Evolutionary conservation across 176 grass and related monocot genomes (phyloP), one percentile per base, ranked within the genome.

Genomic region (Eremochloa ophiuroides): DNA sequence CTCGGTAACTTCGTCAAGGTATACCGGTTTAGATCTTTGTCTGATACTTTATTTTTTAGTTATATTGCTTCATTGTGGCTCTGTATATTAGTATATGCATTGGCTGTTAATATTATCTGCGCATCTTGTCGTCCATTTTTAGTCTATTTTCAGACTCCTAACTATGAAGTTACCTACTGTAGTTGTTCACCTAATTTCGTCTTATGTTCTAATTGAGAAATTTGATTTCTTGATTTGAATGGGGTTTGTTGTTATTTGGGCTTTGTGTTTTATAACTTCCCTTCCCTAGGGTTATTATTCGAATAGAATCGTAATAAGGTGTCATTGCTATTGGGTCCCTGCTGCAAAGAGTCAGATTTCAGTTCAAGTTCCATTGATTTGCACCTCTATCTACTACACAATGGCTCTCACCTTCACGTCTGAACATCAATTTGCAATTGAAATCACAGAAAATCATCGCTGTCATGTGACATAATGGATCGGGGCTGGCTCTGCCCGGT

Each of bases 1-100:
- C 89, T 94, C 10, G 92, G 92, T n/a, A 94, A 94, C 89, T 94
- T 94, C 18, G 92, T 94, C 29, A 94, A 94, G 92, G 92, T 94
- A 75, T n/a, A 35, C 12, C 4, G 0, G 10, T 58, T 25, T 25
- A 17, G 39, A 47, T 53, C 69, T 12, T 56, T 17, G 5, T 6
- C n/a, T n/a, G n/a, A n/a, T n/a, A n/a, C n/a, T n/a, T n/a, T n/a
- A n/a, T n/a, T n/a, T n/a, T n/a, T n/a, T n/a, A n/a, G n/a, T n/a
- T n/a, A n/a, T n/a, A n/a, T n/a, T n/a, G n/a, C n/a, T n/a, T n/a
- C n/a, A n/a, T n/a, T n/a, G n/a, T n/a, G n/a, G n/a, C n/a, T n/a
- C n/a, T n/a, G n/a, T n/a, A n/a, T n/a, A n/a, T n/a, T n/a, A n/a
- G n/a, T n/a, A n/a, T n/a, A 4, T 31, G 9, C 1, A 6, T 23